phyloP scores from a whole-genome alignment of 805 yeast species.

The Kluyveromyces wickerhamii region DNA sequence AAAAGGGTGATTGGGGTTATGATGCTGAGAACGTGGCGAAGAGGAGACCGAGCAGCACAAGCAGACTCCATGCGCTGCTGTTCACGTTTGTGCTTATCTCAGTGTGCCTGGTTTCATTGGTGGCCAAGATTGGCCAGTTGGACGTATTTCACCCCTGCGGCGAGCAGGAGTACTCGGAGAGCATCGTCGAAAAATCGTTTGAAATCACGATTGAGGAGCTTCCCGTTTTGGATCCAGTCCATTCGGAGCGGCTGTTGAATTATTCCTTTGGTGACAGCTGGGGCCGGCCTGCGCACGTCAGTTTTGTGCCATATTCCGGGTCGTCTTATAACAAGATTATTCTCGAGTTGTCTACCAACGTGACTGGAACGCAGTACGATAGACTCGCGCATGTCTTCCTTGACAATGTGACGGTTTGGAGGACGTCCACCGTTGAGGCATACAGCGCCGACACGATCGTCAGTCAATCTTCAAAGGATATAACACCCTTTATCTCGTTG shows the following conservation, averaged over 20 bases:
- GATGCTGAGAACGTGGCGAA: too few relatives aligned
- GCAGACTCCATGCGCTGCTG: too few relatives aligned
- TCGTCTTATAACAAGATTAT: slow-evolving; percentile 45
- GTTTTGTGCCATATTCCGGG: slow-evolving; percentile 39
- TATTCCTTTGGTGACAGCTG: slow-evolving; percentile 51
- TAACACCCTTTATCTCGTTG: slow-evolving; percentile 45
- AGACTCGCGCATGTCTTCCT: slow-evolving; percentile 57
- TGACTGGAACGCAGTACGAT: slow-evolving; percentile 56
- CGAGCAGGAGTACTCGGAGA: too few relatives aligned
- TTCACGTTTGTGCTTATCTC: too few relatives aligned
- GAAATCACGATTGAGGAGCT: slow-evolving; percentile 10
- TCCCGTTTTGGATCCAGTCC: slow-evolving; percentile 29
- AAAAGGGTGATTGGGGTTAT: too few relatives aligned
- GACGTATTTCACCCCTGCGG: not conserved
- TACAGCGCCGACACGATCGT: slow-evolving; percentile 39
- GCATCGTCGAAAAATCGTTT: slow-evolving; percentile 6
- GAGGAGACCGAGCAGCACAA: too few relatives aligned
- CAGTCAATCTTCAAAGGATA: slow-evolving; percentile 53
- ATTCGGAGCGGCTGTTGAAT: slow-evolving; percentile 34
- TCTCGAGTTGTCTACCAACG: slow-evolving; percentile 43
- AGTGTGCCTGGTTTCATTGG: too few relatives aligned
- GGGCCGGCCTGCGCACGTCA: slow-evolving; percentile 44
- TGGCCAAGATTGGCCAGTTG: not conserved
- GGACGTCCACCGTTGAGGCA: slow-evolving; percentile 82
- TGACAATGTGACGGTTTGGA: slow-evolving; percentile 64